Evolutionary conservation across 179 eudicot species (phyloP).

Genomic region (Kewa caespitosa): DNA sequence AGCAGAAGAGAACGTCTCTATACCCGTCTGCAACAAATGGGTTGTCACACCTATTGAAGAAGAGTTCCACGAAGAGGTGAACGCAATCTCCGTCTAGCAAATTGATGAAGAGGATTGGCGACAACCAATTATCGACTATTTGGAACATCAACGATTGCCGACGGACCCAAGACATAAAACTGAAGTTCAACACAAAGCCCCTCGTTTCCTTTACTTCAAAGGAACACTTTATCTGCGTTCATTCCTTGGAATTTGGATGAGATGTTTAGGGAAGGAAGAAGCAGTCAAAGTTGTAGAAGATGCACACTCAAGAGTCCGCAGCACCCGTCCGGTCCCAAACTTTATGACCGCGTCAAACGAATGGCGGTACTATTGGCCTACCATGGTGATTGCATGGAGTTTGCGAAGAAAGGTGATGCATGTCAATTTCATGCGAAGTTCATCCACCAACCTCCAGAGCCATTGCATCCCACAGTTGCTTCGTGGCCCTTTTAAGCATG

Average conservation of each 20-base stretch:
- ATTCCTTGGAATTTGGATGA: too few species aligned
- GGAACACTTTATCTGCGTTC: too few species aligned
- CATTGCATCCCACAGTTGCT: constrained; percentile 14
- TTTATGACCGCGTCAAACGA: constrained; percentile 6
- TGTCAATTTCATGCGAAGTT: constrained; percentile 16
- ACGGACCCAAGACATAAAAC: background rate
- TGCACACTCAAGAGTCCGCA: constrained; percentile 19
- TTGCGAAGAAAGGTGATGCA: constrained; percentile 6
- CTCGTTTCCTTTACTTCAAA: too few species aligned
- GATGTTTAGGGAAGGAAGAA: background rate
- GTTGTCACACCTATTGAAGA: background rate
- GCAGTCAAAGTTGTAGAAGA: background rate
- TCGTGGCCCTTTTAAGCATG: constrained; percentile 31
- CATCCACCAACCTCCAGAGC: constrained; percentile 14
- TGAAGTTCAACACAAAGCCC: background rate
- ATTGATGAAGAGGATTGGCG: constrained; percentile 1
- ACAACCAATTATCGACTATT: background rate
- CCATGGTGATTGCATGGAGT: constrained; percentile 20
- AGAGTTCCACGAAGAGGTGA: background rate
- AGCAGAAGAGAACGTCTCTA: too few species aligned
- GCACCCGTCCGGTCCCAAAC: background rate
- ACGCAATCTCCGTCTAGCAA: background rate
- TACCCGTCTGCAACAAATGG: background rate
- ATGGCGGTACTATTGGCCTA: constrained; percentile 25
- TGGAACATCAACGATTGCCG: background rate